Evolutionary conservation across 805 yeast genomes (phyloP), one percentile per base, ranked within the genome.

Genomic region (Kodamaea hsintzibuensis): DNA sequence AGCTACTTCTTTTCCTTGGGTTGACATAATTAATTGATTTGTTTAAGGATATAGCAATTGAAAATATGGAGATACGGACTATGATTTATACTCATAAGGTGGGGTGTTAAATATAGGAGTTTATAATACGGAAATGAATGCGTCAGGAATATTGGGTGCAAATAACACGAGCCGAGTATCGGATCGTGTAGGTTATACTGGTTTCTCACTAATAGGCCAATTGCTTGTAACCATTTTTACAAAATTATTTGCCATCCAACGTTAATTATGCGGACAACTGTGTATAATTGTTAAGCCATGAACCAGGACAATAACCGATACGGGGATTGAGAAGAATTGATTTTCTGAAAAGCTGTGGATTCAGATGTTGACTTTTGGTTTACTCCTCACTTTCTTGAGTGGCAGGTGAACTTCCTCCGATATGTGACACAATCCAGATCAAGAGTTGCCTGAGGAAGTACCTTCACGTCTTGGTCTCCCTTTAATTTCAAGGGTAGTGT

Each of bases 1-100:
- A 25, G 60, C 57, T 33, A 67, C 62, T 54, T 67, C 76, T 55
- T 65, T 70, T 16, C 44, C 44, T 16, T 17, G n/a, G 13, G 17
- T 19, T 40, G 52, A 43, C 49, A 47, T 47, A n/a, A 17, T 16
- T 14, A 19, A n/a, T 16, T 14, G 22, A 45, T 45, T 17, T 14
- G 9, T 13, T 13, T 22, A 22, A 19, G 7, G 6, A 9, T 19
- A 43, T 17, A 38, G 14, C 18, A 10, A 7, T 6, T 14, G 14
- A 38, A 38, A 10, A 2, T 14, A 38, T 38, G 18, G 42, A 4
- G 42, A 38, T 22, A 7, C 42, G 18, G 42, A 16, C 16, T 7
- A n/a, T 5, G 9, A 38, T 38, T 38, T 38, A 38, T 38, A 38
- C 7, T 40, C 25, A 22, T 19, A 13, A 40, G 44, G 18, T 17